Evolutionary conservation across 2,329 filamentous ascomycete species (phyloP).

Genomic region (Orbilia quercus): DNA sequence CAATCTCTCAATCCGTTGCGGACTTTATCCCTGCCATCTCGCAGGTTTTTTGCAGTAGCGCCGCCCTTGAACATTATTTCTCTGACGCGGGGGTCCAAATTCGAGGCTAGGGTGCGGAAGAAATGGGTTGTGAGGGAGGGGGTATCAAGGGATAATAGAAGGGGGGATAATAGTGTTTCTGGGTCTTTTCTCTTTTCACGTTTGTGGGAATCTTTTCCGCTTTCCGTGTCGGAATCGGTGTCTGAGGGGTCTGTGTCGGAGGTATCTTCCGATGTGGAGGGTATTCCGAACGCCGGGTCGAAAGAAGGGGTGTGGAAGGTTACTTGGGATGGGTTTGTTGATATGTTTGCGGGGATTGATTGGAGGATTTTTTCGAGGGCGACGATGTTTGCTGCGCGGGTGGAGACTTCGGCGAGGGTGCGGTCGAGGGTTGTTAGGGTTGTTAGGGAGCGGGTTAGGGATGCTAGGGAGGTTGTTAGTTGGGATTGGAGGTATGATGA

Average conservation of each 20-base stretch:
- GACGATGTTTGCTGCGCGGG: slow-evolving; percentile 89
- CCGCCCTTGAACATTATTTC: slow-evolving; percentile 87
- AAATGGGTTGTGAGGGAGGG: slow-evolving; percentile 89
- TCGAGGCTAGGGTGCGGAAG: slow-evolving; percentile 87
- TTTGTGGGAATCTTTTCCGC: slow-evolving; percentile 6
- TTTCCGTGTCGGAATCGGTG: slow-evolving; percentile 8
- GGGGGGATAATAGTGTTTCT: slow-evolving; percentile 74
- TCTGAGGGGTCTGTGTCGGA: slow-evolving; percentile 13
- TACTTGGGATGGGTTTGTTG: slow-evolving; percentile 45
- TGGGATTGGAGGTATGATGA: slow-evolving; percentile 85
- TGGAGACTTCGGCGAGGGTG: slow-evolving; percentile 81
- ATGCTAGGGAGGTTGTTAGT: slow-evolving; percentile 80
- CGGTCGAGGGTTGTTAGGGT: slow-evolving; percentile 84
- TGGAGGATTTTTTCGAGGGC: slow-evolving; percentile 65
- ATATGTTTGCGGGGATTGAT: slow-evolving; percentile 44
- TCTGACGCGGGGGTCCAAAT: slow-evolving; percentile 79
- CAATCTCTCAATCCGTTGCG: slow-evolving; percentile 83
- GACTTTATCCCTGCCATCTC: slow-evolving; percentile 78
- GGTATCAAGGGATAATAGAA: slow-evolving; percentile 84
- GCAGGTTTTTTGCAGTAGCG: slow-evolving; percentile 82
- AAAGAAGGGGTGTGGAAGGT: slow-evolving; percentile 43
- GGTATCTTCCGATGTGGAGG: too few relatives aligned
- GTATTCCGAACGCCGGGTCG: slow-evolving; percentile 28
- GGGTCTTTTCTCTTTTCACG: slow-evolving; percentile 56
- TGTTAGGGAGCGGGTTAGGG: slow-evolving; percentile 78